phyloP scores from a whole-genome alignment of 2,329 filamentous ascomycete genomes.

The Daldinia sp. region DNA sequence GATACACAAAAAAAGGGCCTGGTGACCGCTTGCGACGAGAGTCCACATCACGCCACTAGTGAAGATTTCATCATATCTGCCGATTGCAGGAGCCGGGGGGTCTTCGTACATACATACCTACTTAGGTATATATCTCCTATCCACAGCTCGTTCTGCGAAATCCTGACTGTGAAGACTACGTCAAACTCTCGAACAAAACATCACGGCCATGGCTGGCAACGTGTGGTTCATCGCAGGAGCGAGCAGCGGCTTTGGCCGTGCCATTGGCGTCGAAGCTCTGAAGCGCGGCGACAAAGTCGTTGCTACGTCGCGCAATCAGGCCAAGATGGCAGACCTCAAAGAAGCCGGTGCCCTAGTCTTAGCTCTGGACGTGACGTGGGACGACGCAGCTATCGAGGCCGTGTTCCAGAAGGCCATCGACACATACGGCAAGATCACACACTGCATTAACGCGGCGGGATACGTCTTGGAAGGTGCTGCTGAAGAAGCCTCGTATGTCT shows the following conservation, averaged over 20 bases:
- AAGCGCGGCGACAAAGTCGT: slow-evolving; percentile 58
- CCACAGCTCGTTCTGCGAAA: neutral
- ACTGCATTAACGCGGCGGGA: slow-evolving; percentile 59
- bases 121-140: too few relatives aligned
- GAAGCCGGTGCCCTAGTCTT: slow-evolving; percentile 53
- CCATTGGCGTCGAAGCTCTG: slow-evolving; percentile 55
- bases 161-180: neutral
- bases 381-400: slow-evolving; percentile 48
- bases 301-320: slow-evolving; percentile 56
- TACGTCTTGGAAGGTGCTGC: slow-evolving; percentile 54
- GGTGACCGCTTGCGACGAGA: neutral
- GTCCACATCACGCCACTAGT: neutral
- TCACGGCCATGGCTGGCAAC: slow-evolving; percentile 38
- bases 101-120: too few relatives aligned
- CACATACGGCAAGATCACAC: slow-evolving; percentile 53
- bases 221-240: slow-evolving; percentile 64
- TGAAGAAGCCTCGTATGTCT: slow-evolving; percentile 50
- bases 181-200: slow-evolving; percentile 5
- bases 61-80: neutral
- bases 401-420: slow-evolving; percentile 47
- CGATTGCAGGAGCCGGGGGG: too few relatives aligned
- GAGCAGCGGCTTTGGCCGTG: slow-evolving; percentile 60
- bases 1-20: too few relatives aligned
- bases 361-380: slow-evolving; percentile 57
- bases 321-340: slow-evolving; percentile 53